phyloP scores from a whole-genome alignment of 2,329 filamentous ascomycete species.

The Hymenoscyphus occultus region DNA sequence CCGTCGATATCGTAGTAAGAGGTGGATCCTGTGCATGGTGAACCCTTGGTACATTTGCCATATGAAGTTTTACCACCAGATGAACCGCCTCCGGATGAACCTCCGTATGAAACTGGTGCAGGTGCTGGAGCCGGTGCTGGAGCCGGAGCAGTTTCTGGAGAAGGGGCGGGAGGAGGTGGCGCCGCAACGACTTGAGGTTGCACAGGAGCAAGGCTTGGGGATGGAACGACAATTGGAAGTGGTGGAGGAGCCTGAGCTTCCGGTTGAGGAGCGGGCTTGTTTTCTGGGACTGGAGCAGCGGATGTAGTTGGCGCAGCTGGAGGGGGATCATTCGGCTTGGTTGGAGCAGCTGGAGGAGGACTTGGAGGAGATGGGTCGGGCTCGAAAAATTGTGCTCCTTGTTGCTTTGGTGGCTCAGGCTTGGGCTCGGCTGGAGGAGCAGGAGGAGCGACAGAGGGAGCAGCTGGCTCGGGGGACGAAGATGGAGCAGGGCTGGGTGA shows the following conservation, averaged over 20 bases:
- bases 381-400: conserved; percentile 26
- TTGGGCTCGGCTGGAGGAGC: background rate
- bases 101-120: conserved; percentile 24
- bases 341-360: conserved; percentile 11
- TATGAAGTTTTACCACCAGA: conserved; percentile 25
- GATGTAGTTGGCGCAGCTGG: background rate
- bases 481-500: background rate
- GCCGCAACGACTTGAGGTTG: conserved; percentile 10
- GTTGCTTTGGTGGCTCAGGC: background rate
- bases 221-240: background rate
- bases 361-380: conserved; percentile 31
- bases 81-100: conserved; percentile 12
- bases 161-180: conserved; percentile 23
- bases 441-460: conserved; percentile 10
- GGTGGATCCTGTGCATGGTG: conserved; percentile 56
- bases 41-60: conserved; percentile 36
- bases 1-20: conserved; percentile 64
- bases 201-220: background rate
- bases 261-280: too few relatives aligned
- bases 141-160: conserved; percentile 20
- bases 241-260: background rate
- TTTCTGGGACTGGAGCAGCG: background rate
- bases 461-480: conserved; percentile 13
- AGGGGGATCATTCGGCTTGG: conserved; percentile 18
- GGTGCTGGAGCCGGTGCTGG: conserved; percentile 23